Evolutionary conservation across 805 yeast genomes (phyloP), one percentile per base, ranked within the genome.

Genomic region (Huiozyma naganishii): DNA sequence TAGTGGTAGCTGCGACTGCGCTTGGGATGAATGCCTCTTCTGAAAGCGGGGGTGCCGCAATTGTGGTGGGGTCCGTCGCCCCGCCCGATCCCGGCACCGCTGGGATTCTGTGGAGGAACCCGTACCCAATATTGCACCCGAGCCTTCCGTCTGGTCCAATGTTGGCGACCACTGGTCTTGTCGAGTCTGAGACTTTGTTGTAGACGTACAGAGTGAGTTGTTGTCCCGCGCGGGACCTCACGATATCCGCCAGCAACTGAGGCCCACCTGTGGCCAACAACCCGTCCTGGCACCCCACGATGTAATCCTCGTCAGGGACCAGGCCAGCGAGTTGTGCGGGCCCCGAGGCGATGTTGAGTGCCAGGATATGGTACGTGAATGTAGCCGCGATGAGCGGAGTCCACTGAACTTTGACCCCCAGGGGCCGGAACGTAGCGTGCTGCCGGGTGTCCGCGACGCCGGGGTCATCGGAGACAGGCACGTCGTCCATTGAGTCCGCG

Each of bases 91-190:
- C 23, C 38, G 30, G 39, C 6, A 58, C 59, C 1, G 78, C 76
- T 1, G 97, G 96, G n/a, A 85, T 64, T 47, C 92, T 68, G 58
- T 90, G 97, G 41, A 90, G 67, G 41, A 83, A 71, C 0, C 98
- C 98, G 55, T 88, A 89, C 0, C 97, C 97, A 13, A 90, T 94
- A 50, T 89, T 95, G 65, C 96, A 88, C 2, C 98, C 98, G 33
- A 90, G 65, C 33, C 87, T 68, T 1, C 95, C 95, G 50, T 69
- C 73, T 11, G 89, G 87, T n/a, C 88, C 86, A 3, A 86, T 83
- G 43, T 74, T 69, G n/a, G 89, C 85, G 0, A 84, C 79, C 4
- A 90, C 89, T 0, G 95, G 95, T 52, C 98, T 73, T 35, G 87
- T 80, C 10, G 83, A 72, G 58, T 90, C 92, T 55, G 78, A 82